Base-by-base conservation (phyloP, 495 filamentous ascomycete genomes). In the Cercophora samala region DNA sequence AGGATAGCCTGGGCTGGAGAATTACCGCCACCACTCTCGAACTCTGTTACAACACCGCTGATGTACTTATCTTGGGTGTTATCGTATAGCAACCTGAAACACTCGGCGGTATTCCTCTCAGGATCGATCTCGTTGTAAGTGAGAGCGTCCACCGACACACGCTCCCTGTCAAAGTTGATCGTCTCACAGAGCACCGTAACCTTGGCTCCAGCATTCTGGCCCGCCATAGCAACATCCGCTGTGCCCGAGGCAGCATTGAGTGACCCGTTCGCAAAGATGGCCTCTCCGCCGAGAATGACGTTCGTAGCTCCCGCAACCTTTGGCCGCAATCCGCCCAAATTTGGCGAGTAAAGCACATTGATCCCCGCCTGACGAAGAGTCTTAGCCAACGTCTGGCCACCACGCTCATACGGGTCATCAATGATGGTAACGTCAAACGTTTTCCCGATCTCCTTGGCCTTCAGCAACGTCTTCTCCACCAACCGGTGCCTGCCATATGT, bases 131-230 rank as follows among this genome's bases (percentile, higher is more conserved):
- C 95, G 77, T 99, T 98, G 62, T 89, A 88, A 23, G 95, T 93
- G 68, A 99, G 93, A 42, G 91, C 91, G 77, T 97, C 95, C 0
- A 96, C 85, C 9, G 92, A 90, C 4, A 97, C 92, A 63, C 89
- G 87, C 70, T 97, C 95, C 1, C 76, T 22, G 23, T 91, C 93
- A 78, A 97, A 97, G 77, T 98, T 99, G 80, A 99, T 87, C 2
- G 90, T 93, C 82, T 99, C 94, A 76, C 93, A 97, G 66, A 91
- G 91, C 4, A 96, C 92, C 37, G 94, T 88, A 52, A 99, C 93
- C 2, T 93, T 91, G 42, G 92, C 85, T 59, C 86, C 86, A 18
- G 81, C 78, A 59, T 89, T 87, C 66, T 89, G 88, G 23, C 93
- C 95, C 25, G 87, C 88, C 84, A 95, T 91, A n/a, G 95, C 93